phyloP scores from a whole-genome alignment of 116 monocot genomes.

The Trichopus zeylanicus region DNA sequence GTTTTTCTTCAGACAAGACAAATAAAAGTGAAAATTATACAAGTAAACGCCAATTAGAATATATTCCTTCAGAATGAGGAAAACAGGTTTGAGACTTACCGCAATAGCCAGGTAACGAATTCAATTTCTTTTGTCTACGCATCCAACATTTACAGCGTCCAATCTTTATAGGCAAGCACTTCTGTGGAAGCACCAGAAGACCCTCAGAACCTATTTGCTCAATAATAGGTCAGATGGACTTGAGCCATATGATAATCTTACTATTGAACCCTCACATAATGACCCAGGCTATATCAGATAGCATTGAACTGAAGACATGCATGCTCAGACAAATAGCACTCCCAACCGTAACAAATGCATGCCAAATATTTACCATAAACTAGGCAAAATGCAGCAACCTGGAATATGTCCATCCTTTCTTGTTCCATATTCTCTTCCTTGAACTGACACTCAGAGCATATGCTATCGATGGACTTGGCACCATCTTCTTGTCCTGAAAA shows the following conservation, averaged over 20 bases:
- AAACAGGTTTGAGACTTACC: no score
- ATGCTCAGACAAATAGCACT: constrained; percentile 22
- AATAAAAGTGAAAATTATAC: not conserved
- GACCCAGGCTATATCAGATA: not conserved
- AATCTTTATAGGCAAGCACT: no score
- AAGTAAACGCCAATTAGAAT: no score
- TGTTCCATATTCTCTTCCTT: constrained; percentile 6
- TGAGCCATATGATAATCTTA: not conserved
- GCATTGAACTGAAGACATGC: constrained; percentile 14
- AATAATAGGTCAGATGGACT: not conserved
- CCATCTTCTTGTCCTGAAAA: not conserved
- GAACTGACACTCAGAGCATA: constrained; percentile 15
- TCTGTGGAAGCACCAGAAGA: no score
- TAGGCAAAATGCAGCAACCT: constrained; percentile 43
- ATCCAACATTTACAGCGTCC: no score
- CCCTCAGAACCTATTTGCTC: no score
- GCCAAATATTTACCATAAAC: constrained; percentile 54
- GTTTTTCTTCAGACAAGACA: not conserved
- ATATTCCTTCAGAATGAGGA: no score
- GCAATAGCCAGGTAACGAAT: no score
- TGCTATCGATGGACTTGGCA: not conserved
- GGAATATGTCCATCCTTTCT: constrained; percentile 12
- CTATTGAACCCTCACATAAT: not conserved
- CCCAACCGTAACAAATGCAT: constrained; percentile 43
- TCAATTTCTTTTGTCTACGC: no score